These are phyloP conservation scores for Harrya chromipes DNA, from an alignment of 768 basidiomycete species.

Conservation along the genomic window DNA sequence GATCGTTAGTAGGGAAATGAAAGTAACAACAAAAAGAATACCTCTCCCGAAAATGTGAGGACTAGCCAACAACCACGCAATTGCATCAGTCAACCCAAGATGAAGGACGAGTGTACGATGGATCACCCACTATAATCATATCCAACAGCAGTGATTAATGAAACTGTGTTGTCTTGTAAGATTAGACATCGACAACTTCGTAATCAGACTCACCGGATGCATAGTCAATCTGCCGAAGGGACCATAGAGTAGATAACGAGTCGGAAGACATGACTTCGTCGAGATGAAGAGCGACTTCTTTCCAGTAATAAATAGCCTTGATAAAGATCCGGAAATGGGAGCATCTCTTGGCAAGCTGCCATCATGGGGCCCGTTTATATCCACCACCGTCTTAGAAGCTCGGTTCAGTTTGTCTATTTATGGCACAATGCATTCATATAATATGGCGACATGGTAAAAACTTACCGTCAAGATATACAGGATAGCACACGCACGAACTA, in stretches of 20 bases:
- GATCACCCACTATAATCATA: conserved; percentile 1
- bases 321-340: too few species aligned
- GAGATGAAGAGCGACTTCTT: too few species aligned
- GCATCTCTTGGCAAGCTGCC: too few species aligned
- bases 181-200: not conserved
- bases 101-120: too few species aligned
- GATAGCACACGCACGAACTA: too few species aligned
- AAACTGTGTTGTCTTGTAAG: not conserved
- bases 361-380: too few species aligned
- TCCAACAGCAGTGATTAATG: not conserved
- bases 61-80: not conserved
- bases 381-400: too few species aligned
- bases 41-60: conserved; percentile 4
- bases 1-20: not conserved
- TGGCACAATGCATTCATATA: too few species aligned
- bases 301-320: too few species aligned
- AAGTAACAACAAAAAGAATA: not conserved
- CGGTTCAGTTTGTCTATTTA: too few species aligned
- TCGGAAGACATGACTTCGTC: not conserved
- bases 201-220: not conserved
- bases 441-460: too few species aligned
- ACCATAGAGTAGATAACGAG: not conserved
- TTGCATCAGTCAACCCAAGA: not conserved
- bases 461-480: too few species aligned
- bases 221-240: not conserved